Evolutionary conservation across 1,139 yeast genomes (phyloP), one percentile per base, ranked within the genome.

Genomic region (Geotrichum klebahnii): DNA sequence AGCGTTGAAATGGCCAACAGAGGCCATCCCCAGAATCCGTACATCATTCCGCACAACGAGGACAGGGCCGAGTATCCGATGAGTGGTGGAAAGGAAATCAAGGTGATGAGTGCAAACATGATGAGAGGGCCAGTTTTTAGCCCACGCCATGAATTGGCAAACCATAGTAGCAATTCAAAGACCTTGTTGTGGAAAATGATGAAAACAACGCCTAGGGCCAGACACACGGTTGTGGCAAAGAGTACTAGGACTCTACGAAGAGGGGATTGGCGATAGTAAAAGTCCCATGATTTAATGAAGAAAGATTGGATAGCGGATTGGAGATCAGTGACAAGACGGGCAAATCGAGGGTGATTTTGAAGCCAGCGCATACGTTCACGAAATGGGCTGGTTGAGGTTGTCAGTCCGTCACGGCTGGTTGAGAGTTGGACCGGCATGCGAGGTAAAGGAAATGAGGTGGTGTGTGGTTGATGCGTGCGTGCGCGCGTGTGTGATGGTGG

Each of bases 11-110:
- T 37, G 0, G 94, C 83, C 49, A 90, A 68, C n/a, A 88, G 66
- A 3, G 84, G 74, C 94, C 95, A 90, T 0, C 97, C 97, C 48
- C 71, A 62, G 57, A 85, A 77, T 2, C 97, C 97, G 64, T 84
- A 92, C 22, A 84, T 78, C 79, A 88, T 81, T 1, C 98, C 98
- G 6, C 82, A 73, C n/a, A 86, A 66, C 53, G 86, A 75, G 20
- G 84, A 76, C 34, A 86, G 68, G 10, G 84, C 75, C 2, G 92
- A 76, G 67, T 83, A 90, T 1, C 98, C 98, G 42, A 89, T 67
- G 57, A 90, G 59, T 1, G 97, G 98, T 2, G 98, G 98, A 71
- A 92, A 89, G 0, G 82, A 75, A 1, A 82, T 80, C 2, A 69
- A 14, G 51, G 77, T 68, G 3, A 82, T 62, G 19, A 77, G 57